Evolutionary conservation across 1,284 basidiomycete genomes (phyloP).

Genomic region (Phylloporus sp.): DNA sequence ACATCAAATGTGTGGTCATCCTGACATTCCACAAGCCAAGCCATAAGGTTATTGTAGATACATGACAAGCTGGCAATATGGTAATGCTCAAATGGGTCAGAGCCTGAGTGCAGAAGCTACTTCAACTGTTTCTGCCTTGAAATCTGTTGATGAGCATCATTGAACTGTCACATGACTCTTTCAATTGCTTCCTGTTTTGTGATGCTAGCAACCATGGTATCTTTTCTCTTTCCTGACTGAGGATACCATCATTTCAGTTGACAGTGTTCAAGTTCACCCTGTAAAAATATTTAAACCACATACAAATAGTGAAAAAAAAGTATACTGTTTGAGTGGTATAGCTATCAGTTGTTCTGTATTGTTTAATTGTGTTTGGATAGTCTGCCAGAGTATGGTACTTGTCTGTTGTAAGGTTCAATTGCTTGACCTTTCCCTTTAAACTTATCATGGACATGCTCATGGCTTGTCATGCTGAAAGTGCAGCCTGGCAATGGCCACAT

Average conservation of each 20-base stretch:
- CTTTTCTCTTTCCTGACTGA: slow-evolving; percentile 14
- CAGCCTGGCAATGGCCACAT: neutral
- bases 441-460: no score
- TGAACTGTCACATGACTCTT: slow-evolving; percentile 6
- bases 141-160: neutral
- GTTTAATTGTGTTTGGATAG: neutral
- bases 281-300: neutral
- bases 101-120: neutral
- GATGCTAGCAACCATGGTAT: neutral
- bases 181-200: slow-evolving; percentile 14
- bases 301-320: neutral
- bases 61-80: neutral
- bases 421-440: neutral
- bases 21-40: neutral
- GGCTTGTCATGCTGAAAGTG: no score
- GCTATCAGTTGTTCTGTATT: neutral
- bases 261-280: slow-evolving; percentile 23
- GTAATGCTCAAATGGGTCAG: neutral
- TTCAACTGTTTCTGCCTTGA: neutral
- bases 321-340: neutral
- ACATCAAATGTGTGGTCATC: neutral
- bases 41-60: neutral
- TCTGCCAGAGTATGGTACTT: neutral
- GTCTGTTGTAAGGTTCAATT: neutral
- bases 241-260: neutral